Evolutionary conservation across 2,329 filamentous ascomycete genomes (phyloP).

Genomic region (Paraphoma chrysanthemicola): DNA sequence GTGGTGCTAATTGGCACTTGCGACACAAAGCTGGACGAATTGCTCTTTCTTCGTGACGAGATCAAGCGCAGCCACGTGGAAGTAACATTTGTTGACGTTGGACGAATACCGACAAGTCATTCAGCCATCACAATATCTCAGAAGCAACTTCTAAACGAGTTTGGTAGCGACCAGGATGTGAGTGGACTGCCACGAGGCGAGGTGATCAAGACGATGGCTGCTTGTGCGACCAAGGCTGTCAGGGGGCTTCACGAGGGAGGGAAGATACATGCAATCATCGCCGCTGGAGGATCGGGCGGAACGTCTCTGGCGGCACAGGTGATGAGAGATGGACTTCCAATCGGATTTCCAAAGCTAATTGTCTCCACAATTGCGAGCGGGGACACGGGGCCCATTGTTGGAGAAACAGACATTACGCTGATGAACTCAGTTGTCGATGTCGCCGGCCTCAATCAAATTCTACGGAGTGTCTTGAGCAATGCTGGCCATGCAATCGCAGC

Average conservation of each 20-base stretch:
- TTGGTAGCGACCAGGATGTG: conserved; percentile 38
- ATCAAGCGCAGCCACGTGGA: conserved; percentile 46
- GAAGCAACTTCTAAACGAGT: conserved; percentile 48
- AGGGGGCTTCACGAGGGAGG: conserved; percentile 46
- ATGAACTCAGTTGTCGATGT: conserved; percentile 77
- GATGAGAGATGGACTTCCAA: conserved; percentile 67
- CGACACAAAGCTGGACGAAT: conserved; percentile 69
- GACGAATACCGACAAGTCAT: conserved; percentile 53
- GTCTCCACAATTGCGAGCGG: conserved; percentile 74
- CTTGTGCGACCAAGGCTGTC: conserved; percentile 55
- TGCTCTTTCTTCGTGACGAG: conserved; percentile 60
- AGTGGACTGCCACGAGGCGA: conserved; percentile 57
- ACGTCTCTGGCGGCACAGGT: conserved; percentile 66
- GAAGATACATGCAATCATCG: conserved; percentile 63
- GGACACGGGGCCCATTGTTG: conserved; percentile 69
- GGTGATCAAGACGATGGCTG: conserved; percentile 64
- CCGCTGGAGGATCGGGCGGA: conserved; percentile 68
- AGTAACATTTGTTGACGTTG: conserved; percentile 64
- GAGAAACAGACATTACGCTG: conserved; percentile 72
- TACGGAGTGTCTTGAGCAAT: conserved; percentile 66
- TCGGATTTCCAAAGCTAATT: conserved; percentile 74
- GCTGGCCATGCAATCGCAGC: conserved; percentile 67
- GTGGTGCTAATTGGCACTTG: conserved; percentile 68
- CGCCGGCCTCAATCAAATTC: conserved; percentile 67
- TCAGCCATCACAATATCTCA: conserved; percentile 57